A percentile compares a stretch with the other conserved stretches of the same genome.
phyloP scores from a whole-genome alignment of 1,284 basidiomycete genomes.

The Heliocybe sulcata region DNA sequence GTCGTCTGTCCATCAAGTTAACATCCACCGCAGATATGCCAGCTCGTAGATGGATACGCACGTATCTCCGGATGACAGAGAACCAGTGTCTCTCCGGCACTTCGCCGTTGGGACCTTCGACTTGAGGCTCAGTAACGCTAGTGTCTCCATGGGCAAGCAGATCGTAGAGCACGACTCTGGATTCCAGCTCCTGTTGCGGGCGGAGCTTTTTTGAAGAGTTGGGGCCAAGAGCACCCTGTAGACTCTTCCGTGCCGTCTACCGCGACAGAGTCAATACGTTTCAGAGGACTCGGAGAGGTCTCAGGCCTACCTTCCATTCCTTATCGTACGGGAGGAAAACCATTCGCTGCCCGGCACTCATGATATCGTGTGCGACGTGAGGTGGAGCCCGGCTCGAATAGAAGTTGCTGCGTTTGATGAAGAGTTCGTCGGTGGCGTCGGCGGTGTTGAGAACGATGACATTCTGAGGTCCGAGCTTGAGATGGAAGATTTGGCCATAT shows the following conservation, averaged over 20 bases:
- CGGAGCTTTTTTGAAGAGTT: slow-evolving; percentile 16
- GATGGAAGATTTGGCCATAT: slow-evolving; percentile 20
- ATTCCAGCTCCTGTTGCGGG: slow-evolving; percentile 18
- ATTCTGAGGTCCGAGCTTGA: slow-evolving; percentile 19
- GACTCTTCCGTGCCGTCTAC: slow-evolving; percentile 14
- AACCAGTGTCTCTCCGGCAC: slow-evolving; percentile 22
- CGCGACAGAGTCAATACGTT: background rate
- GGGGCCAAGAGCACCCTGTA: slow-evolving; percentile 17
- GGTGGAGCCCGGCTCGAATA: slow-evolving; percentile 19
- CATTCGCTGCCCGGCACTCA: slow-evolving; percentile 21
- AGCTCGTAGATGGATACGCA: slow-evolving; percentile 7
- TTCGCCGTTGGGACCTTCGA: slow-evolving; percentile 12
- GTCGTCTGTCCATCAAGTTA: slow-evolving; percentile 11
- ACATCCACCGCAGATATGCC: no score
- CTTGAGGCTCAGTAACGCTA: background rate
- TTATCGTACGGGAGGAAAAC: slow-evolving; percentile 21
- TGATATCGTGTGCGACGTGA: slow-evolving; percentile 22
- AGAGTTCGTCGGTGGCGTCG: slow-evolving; percentile 23
- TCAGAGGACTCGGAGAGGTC: background rate
- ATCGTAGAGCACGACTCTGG: slow-evolving; percentile 17
- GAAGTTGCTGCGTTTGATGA: slow-evolving; percentile 21
- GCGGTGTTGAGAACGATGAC: slow-evolving; percentile 25
- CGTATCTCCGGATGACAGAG: slow-evolving; percentile 19
- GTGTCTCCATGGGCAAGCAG: slow-evolving; percentile 3
- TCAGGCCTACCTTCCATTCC: slow-evolving; percentile 18